Conservation (phyloP, 495 filamentous ascomycete genomes). For the Apodospora peruviana region DNA sequence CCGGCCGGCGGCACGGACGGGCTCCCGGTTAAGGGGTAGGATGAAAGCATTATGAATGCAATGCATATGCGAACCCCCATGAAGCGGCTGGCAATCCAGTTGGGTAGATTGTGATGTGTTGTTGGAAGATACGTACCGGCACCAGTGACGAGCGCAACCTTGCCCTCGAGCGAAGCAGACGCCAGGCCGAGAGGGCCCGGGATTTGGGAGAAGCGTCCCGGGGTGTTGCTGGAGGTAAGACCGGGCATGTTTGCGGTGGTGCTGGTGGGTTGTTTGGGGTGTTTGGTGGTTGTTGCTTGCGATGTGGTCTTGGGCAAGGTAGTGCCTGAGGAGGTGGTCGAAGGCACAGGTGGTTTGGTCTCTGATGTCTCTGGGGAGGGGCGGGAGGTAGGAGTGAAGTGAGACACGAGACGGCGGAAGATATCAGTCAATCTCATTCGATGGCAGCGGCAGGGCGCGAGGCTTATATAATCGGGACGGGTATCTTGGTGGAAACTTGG, state of each 20-base stretch:
- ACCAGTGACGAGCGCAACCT: constrained; percentile 46
- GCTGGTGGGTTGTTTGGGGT: too few relatives aligned
- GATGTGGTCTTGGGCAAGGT: constrained; percentile 6
- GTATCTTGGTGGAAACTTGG: background rate
- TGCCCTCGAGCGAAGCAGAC: constrained; percentile 44
- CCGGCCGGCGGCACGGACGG: constrained; percentile 7
- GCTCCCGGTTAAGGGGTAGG: background rate
- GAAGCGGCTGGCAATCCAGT: background rate
- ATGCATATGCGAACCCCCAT: background rate
- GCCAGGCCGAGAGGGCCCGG: constrained; percentile 45
- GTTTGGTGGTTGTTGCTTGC: background rate
- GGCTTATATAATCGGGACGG: constrained; percentile 1
- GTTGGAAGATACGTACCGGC: constrained; percentile 28
- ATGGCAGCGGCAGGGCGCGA: background rate
- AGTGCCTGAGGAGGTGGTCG: constrained; percentile 11
- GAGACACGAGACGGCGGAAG: constrained; percentile 23
- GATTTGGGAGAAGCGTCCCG: constrained; percentile 37
- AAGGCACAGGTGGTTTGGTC: constrained; percentile 6
- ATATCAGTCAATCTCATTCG: constrained; percentile 19
- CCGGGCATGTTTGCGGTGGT: constrained; percentile 36
- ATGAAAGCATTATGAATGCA: background rate
- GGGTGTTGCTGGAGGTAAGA: constrained; percentile 13
- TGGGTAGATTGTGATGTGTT: background rate
- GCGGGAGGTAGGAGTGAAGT: constrained; percentile 14
- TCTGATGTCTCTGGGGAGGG: constrained; percentile 17